Base-by-base conservation (phyloP, 495 filamentous ascomycete genomes). In the Hypoxylon crocopeplum region DNA sequence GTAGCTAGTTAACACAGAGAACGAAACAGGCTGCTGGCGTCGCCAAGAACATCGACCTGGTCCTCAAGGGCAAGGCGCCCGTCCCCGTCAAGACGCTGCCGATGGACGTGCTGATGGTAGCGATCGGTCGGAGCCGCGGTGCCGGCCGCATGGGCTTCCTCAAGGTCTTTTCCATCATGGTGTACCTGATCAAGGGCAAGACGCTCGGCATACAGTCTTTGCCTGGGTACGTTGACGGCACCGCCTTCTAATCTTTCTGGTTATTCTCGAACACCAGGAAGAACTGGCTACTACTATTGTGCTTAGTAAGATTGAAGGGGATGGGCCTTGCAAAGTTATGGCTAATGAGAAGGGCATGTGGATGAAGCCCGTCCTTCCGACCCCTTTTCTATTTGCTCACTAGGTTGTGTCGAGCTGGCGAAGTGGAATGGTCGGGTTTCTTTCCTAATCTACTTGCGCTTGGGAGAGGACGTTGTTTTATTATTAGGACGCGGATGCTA, bases 41-140 rank as follows among this genome's bases (percentile, higher is more conserved):
- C 33, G 72, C 69, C 29, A 77, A 75, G 71, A 80, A 80, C 55
- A 59, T 80, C 33, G 71, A 75, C 48, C 64, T 71, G 11, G 69
- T 50, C 6, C 53, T 78, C 16, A 65, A 67, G 33, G 73, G 69
- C 22, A 70, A 70, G 66, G 15, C 38, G 13, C 74, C 72, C 11
- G 37, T 59, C 0, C 55, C 55, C 7, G 71, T 71, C 45, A 80
- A 80, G 72, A 69, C 65, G 7, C 41, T 74, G 25, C 75, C 76
- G 6, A 65, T 77, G 38, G 77, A 80, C 42, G 65, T 76, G 11
- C 56, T 80, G 40, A 68, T 70, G 29, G 67, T 71, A 27, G 49
- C 75, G 6, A 70, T 71, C 3, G 77, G 77, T 16, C 72, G 75
- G 12, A 67, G 62, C 32, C 67, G 76, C 7, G 77, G 77, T 5